A percentile compares a stretch with the other conserved stretches of the same genome.
Evolutionary conservation across 441 rosid species (phyloP).

Genomic region (Erysimum pusillum): DNA sequence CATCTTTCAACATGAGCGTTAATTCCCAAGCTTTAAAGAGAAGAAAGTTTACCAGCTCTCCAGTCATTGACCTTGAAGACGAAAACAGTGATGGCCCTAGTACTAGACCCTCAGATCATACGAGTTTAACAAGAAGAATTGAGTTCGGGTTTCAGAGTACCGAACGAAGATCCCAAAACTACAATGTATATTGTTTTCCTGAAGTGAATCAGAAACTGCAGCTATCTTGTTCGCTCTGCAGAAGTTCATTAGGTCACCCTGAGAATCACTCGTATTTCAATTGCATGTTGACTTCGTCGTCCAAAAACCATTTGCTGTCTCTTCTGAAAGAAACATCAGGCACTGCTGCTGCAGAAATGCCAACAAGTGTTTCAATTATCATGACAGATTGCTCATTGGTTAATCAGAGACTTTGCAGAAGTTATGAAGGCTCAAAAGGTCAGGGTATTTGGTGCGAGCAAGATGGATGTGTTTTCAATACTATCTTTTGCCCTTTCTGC

Average conservation of each 20-base stretch:
- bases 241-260: slow-evolving; percentile 71
- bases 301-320: slow-evolving; percentile 70
- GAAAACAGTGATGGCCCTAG: slow-evolving; percentile 49
- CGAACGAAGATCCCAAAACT: slow-evolving; percentile 47
- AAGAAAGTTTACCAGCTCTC: slow-evolving; percentile 59
- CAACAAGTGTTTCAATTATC: slow-evolving; percentile 63
- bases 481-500: slow-evolving; percentile 86
- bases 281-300: slow-evolving; percentile 64
- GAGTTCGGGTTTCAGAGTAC: slow-evolving; percentile 59
- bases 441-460: slow-evolving; percentile 80
- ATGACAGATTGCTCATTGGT: slow-evolving; percentile 68
- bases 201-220: slow-evolving; percentile 55
- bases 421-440: slow-evolving; percentile 50
- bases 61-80: slow-evolving; percentile 52
- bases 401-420: slow-evolving; percentile 62
- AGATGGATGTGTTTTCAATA: slow-evolving; percentile 93
- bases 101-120: slow-evolving; percentile 45
- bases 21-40: slow-evolving; percentile 76
- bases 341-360: slow-evolving; percentile 45
- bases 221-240: slow-evolving; percentile 77
- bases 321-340: slow-evolving; percentile 57
- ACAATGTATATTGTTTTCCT: slow-evolving; percentile 47
- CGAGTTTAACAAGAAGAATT: slow-evolving; percentile 55
- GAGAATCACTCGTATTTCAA: slow-evolving; percentile 63
- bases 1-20: slow-evolving; percentile 66